Base-by-base conservation (phyloP, 1,284 basidiomycete genomes). In the Ustilago esculenta region DNA sequence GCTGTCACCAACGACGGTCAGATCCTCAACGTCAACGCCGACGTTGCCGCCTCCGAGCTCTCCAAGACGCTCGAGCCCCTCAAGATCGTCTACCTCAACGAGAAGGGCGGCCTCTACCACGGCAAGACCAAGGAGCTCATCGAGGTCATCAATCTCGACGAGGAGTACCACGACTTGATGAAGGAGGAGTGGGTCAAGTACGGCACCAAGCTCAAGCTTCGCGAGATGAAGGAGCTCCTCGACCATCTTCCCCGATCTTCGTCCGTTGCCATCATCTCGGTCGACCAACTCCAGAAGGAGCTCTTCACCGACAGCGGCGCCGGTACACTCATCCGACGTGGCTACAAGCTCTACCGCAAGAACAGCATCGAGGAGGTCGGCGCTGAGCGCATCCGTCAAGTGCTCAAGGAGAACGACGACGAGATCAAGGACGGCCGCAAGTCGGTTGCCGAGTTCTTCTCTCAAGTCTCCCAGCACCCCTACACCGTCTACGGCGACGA, bases 141-240 rank as follows among this genome's bases (percentile, higher is more conserved):
- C 53, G 91, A 92, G 77, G 88, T 92, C 37, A 98, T 99, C 85
- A 99, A 98, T 84, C 85, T 99, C 53, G 95, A 99, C 82, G 95
- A 98, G 87, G 95, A 99, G 85, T 98, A 97, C 84, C 92, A 96
- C 73, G 87, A 87, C 35, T 88, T 99, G 60, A 93, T 98, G 94
- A 96, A 94, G 82, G 90, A 98, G 85, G 88, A 94, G n/a, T 99
- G 96, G 95, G 95, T 99, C 84, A 97, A 97, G 84, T 98, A 90
- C 82, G 95, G 95, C 71, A 98, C 96, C 75, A 99, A 99, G 85
- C 91, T 99, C 84, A 98, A 98, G 85, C 87, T 99, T 48, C 90
- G 95, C 73, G 95, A 98, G 84, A 98, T 98, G 87, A 99, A 99
- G 85, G 95, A 98, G 82, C 89, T 99, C 41, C 88, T 99, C 52